Evolutionary conservation across 805 yeast species (phyloP), one percentile per base, ranked within the genome.

Genomic region (Myxozyma melibiosi): DNA sequence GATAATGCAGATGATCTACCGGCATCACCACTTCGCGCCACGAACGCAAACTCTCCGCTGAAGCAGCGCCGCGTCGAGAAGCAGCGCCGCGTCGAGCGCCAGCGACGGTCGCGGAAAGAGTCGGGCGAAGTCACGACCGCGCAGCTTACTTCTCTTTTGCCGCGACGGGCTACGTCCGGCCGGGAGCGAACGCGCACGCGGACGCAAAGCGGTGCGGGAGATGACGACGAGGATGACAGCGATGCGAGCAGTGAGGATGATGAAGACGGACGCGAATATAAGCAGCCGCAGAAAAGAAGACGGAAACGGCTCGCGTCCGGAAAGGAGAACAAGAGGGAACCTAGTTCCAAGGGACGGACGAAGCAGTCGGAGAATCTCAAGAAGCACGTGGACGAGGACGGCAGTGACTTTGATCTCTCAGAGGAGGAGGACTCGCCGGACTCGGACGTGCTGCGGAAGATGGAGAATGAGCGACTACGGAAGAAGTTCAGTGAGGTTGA

Each of bases 401-500:
- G 37, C 20, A 13, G 20, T 11, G 51, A 41, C n/a, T 54, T n/a
- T 8, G 13, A 9, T 6, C 34, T 14, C 25, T 41, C 13, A 2
- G 61, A 46, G 3, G 46, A 31, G 24, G 50, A 42, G 1, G 34
- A 28, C n/a, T 25, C 28, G 16, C 50, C 31, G 11, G 53, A 24
- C 28, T 45, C 52, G 14, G 48, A 41, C 16, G 55, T 13, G n/a
- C 24, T 53, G 22, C 48, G 55, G 4, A 48, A 42, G 40, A 20
- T 24, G 14, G 57, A 57, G 31, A 52, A 46, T 25, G 47, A 44
- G 38, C 43, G 40, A 31, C 9, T 57, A 30, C 35, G 52, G 28
- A 24, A 34, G 37, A 57, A 57, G 38, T 57, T 57, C 31, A 18
- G 40, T 8, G 58, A 53, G 30, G 52, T 57, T 13, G 62, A 57